A percentile compares a stretch with the other conserved stretches of the same genome.
Conservation (phyloP, 352 stramenopile genomes). For the Phytophthora vignae region DNA sequence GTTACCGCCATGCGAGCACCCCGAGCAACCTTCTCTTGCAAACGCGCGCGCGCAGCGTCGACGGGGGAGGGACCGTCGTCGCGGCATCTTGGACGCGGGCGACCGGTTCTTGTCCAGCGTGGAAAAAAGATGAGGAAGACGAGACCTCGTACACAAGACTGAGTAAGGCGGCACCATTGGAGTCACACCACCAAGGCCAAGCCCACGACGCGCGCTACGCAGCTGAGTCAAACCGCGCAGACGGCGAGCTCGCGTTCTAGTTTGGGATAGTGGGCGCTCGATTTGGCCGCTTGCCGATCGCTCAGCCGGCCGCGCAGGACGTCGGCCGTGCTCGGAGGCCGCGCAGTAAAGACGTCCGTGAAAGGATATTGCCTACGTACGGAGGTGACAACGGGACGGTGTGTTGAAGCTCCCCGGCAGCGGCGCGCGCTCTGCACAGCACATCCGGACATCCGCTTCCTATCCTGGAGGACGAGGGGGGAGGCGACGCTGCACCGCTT, state of each 20-base stretch:
- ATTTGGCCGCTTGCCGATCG: constrained; percentile 15
- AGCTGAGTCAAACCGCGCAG: constrained; percentile 22
- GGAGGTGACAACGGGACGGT: constrained; percentile 30
- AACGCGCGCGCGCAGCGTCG: constrained; percentile 7
- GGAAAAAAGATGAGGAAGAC: constrained; percentile 24
- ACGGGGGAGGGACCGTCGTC: not conserved
- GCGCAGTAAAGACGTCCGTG: not conserved
- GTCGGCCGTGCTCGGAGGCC: constrained; percentile 2
- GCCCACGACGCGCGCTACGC: not conserved
- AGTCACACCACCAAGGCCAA: no score
- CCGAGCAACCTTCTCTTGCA: constrained; percentile 36
- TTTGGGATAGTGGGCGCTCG: constrained; percentile 27
- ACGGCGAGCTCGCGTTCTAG: not conserved
- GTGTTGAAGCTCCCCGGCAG: constrained; percentile 27
- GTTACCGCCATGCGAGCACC: constrained; percentile 15
- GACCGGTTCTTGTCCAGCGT: constrained; percentile 9
- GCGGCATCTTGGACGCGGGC: not conserved
- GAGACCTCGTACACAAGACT: not conserved
- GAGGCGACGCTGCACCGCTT: constrained; percentile 5
- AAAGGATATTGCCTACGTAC: constrained; percentile 4
- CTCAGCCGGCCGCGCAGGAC: not conserved
- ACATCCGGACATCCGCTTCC: constrained; percentile 38
- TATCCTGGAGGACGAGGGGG: constrained; percentile 16
- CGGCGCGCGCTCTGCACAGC: constrained; percentile 14
- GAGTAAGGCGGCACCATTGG: not conserved